Percentiles rank a stretch among this genome's conserved stretches.
phyloP scores from a whole-genome alignment of 2,329 filamentous ascomycete genomes.

The Talaromyces rugulosus region DNA sequence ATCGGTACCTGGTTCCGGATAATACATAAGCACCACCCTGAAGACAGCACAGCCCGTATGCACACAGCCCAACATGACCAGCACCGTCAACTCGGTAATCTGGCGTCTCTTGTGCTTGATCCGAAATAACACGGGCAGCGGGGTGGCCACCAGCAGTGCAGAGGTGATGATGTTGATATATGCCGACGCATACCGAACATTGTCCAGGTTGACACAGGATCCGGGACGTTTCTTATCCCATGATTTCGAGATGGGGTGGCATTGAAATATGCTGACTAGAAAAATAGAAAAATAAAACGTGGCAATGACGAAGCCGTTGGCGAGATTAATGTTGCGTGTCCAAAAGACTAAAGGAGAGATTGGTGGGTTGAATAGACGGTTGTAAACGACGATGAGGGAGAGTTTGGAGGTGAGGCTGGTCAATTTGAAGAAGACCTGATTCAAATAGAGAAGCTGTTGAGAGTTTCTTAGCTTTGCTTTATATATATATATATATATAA shows the following conservation, averaged over 20 bases:
- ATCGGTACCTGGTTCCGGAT: neutral
- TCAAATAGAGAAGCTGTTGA: neutral
- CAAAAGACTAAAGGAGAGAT: neutral
- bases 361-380: neutral
- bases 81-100: neutral
- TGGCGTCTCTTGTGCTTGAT: neutral
- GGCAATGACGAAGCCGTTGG: neutral
- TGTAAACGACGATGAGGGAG: neutral
- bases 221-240: neutral
- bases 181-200: neutral
- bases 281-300: neutral
- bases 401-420: neutral
- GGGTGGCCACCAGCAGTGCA: neutral
- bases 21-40: neutral
- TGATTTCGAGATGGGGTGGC: neutral
- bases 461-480: neutral
- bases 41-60: neutral
- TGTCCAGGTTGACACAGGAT: neutral
- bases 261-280: neutral
- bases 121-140: neutral
- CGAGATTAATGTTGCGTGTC: neutral
- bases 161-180: neutral
- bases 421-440: neutral
- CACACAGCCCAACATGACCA: neutral
- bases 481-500: too few relatives aligned